Evolutionary conservation across 1,284 basidiomycete genomes (phyloP), one percentile per base, ranked within the genome.

Genomic region (Rhodotorula sp.): DNA sequence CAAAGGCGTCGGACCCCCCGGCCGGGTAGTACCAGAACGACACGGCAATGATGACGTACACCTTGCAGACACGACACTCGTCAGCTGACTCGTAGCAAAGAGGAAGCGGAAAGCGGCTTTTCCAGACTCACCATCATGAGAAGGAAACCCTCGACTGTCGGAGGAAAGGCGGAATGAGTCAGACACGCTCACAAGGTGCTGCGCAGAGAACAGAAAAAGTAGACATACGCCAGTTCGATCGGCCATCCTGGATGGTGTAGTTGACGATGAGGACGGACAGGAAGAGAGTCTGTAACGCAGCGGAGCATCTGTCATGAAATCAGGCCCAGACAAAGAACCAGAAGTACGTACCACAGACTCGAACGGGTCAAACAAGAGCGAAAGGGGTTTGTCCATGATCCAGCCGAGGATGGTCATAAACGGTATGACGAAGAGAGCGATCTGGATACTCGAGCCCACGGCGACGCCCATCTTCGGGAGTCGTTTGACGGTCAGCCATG

Each of bases 361-460:
- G 80, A 87, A 87, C 6, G 85, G 86, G 78, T 88, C 87, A 78
- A 88, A 87, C 33, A 75, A 61, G 20, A 84, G 74, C 22, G 80
- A 79, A 74, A 84, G 80, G 1, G 83, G 83, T 75, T 67, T 44
- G 51, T 62, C 30, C 62, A 56, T 82, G 37, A 80, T 80, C 83
- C 83, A 84, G 17, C 80, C 83, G 62, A 85, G 76, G 15, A 83
- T 72, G 29, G 88, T 83, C 67, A 89, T 80, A 45, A 87, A 88
- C 80, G 91, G 91, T 75, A 93, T 87, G 51, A 93, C 88, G 79
- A 93, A 78, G 63, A 94, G 84, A 1, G 91, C 89, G 67, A 92
- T 91, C 88, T 96, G 93, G 72, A 95, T 93, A 71, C 90, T 91
- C 22, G 90, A 91, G n/a, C 91, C 92, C 49, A 93, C 90, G 12